Conservation (phyloP, 352 stramenopile genomes). For the Aphanomyces invadans region DNA sequence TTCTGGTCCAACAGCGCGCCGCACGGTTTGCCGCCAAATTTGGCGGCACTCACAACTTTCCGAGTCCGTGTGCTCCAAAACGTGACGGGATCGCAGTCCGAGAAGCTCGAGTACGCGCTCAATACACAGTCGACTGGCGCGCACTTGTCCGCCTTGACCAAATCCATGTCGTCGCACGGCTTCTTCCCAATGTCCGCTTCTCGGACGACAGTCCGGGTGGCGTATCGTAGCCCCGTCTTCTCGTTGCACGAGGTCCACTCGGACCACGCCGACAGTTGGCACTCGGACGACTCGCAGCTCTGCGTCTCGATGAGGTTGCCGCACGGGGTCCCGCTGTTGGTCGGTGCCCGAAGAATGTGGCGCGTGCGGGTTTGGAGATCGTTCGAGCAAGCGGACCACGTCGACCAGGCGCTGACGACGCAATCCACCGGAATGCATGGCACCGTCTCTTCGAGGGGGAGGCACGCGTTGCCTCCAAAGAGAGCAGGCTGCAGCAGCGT, state of each 20-base stretch:
- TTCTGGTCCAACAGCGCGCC: constrained; percentile 39
- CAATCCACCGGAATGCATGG: constrained; percentile 25
- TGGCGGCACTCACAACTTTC: constrained; percentile 30
- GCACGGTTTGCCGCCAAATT: constrained; percentile 37
- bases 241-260: constrained; percentile 46
- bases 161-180: constrained; percentile 22
- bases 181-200: constrained; percentile 30
- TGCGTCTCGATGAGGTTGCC: constrained; percentile 34
- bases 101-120: constrained; percentile 38
- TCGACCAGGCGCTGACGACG: neutral
- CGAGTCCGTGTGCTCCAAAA: constrained; percentile 46
- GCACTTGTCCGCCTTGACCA: constrained; percentile 25
- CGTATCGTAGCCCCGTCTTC: constrained; percentile 38
- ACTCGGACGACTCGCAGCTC: constrained; percentile 40
- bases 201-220: constrained; percentile 29
- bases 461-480: constrained; percentile 38
- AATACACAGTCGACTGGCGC: constrained; percentile 45
- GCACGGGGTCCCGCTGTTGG: constrained; percentile 35
- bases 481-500: constrained; percentile 31
- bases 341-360: constrained; percentile 29
- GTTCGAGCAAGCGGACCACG: neutral
- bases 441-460: constrained; percentile 30
- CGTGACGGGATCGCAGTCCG: constrained; percentile 34
- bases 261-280: constrained; percentile 36
- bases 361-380: constrained; percentile 26